Conservation (phyloP, 495 filamentous ascomycete species). For the Schizothecium vesticola region DNA sequence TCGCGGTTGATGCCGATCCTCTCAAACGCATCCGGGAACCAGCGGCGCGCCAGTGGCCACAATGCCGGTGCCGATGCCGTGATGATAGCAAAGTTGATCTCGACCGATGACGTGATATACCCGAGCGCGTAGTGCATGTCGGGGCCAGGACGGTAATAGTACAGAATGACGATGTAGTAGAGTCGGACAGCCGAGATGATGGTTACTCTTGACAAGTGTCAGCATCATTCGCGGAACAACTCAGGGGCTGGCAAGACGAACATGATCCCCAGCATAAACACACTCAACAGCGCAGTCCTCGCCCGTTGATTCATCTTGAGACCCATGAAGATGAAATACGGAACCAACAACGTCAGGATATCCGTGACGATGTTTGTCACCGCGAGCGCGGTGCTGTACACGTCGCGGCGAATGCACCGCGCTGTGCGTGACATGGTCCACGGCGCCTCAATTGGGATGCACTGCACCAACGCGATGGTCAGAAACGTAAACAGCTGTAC, state of each 20-base stretch:
- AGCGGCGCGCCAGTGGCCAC: constrained; percentile 30
- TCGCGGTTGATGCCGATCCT: constrained; percentile 24
- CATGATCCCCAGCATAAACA: constrained; percentile 45
- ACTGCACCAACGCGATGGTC: constrained; percentile 53
- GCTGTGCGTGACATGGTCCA: constrained; percentile 35
- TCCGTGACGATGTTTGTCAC: constrained; percentile 46
- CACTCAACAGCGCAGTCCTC: constrained; percentile 39
- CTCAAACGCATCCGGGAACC: constrained; percentile 21
- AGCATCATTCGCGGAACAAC: not conserved
- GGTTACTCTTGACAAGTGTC: constrained; percentile 38
- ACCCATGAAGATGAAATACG: constrained; percentile 40
- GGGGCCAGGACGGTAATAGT: constrained; percentile 16
- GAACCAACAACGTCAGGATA: constrained; percentile 40
- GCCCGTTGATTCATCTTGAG: constrained; percentile 37
- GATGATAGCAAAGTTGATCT: constrained; percentile 50
- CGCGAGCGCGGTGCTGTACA: constrained; percentile 38
- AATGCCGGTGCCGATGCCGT: constrained; percentile 41
- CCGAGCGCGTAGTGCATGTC: constrained; percentile 36
- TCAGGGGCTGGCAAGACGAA: constrained; percentile 22
- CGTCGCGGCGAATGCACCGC: constrained; percentile 40
- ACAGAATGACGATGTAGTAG: constrained; percentile 21
- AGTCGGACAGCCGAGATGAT: constrained; percentile 38
- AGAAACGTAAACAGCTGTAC: constrained; percentile 46
- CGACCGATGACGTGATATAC: constrained; percentile 42
- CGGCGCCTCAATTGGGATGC: constrained; percentile 39